Conservation (phyloP, 495 filamentous ascomycete genomes). For the Talaromyces stipitatus region DNA sequence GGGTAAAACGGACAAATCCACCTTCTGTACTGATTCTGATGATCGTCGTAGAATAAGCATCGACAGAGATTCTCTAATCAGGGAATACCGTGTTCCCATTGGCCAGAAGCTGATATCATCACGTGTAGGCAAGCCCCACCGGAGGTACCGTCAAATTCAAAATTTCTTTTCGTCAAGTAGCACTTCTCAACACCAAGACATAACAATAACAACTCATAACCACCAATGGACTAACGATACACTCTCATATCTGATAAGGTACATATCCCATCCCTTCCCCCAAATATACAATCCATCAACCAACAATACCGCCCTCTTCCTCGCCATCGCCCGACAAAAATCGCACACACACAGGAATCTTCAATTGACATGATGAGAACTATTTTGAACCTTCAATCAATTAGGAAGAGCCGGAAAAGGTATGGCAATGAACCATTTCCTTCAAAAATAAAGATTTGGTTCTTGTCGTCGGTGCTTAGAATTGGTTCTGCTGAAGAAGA, state of each 20-base stretch:
- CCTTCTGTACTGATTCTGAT: not conserved
- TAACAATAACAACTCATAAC: not conserved
- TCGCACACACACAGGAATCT: not conserved
- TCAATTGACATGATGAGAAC: slow-evolving; percentile 34
- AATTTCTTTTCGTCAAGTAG: not conserved
- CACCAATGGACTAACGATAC: not conserved
- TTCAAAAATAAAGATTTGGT: slow-evolving; percentile 7
- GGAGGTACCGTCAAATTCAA: not conserved
- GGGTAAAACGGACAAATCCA: not conserved
- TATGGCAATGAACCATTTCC: slow-evolving; percentile 23
- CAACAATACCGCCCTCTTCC: not conserved
- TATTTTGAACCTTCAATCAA: slow-evolving; percentile 32
- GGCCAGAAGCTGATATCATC: not conserved
- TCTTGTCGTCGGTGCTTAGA: slow-evolving; percentile 45
- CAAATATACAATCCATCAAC: not conserved
- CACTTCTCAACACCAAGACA: not conserved
- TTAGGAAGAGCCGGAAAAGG: slow-evolving; percentile 51
- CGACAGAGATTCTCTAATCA: not conserved
- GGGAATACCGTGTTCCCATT: not conserved
- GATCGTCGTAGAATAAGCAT: not conserved
- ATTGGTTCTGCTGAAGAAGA: slow-evolving; percentile 39
- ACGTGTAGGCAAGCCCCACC: not conserved
- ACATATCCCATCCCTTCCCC: not conserved
- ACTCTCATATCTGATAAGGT: not conserved
- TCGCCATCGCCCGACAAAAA: not conserved